Percentiles rank a stretch among this genome's conserved stretches.
Evolutionary conservation across 257 asterid species (phyloP).

Genomic region (Jacaranda mimosifolia): DNA sequence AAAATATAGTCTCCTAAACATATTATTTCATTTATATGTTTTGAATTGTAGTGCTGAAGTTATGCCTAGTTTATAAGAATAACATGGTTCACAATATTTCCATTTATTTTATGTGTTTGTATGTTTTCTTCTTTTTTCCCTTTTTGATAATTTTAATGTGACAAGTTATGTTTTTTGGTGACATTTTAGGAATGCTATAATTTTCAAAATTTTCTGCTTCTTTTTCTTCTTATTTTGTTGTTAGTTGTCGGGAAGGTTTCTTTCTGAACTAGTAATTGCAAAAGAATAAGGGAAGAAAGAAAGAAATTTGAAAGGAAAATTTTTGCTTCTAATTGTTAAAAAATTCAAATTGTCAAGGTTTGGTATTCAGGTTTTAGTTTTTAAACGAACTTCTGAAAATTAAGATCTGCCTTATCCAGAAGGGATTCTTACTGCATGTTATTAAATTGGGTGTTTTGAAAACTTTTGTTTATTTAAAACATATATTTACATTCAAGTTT

Average conservation of each 20-base stretch:
- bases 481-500: not conserved
- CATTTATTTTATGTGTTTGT: slow-evolving; percentile 11
- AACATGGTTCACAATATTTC: slow-evolving; percentile 18
- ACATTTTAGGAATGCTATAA: slow-evolving; percentile 11
- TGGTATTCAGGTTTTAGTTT: not conserved
- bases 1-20: slow-evolving; percentile 19
- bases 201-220: not conserved
- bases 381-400: not conserved
- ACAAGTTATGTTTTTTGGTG: slow-evolving; percentile 9
- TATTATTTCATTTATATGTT: slow-evolving; percentile 25
- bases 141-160: not conserved
- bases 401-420: slow-evolving; percentile 3
- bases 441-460: not conserved
- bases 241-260: slow-evolving; percentile 10
- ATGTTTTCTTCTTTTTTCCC: not conserved
- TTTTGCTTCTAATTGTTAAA: not conserved
- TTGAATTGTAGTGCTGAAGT: slow-evolving; percentile 28
- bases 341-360: no score
- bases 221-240: slow-evolving; percentile 16
- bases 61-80: slow-evolving; percentile 10
- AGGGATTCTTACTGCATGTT: not conserved
- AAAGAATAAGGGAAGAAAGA: slow-evolving; percentile 4
- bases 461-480: not conserved
- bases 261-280: slow-evolving; percentile 5
- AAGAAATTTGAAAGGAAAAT: not conserved